Evolutionary conservation across 371 early-diverging fungal genomes (phyloP).

Genomic region (Syncephalis plumigaleata): DNA sequence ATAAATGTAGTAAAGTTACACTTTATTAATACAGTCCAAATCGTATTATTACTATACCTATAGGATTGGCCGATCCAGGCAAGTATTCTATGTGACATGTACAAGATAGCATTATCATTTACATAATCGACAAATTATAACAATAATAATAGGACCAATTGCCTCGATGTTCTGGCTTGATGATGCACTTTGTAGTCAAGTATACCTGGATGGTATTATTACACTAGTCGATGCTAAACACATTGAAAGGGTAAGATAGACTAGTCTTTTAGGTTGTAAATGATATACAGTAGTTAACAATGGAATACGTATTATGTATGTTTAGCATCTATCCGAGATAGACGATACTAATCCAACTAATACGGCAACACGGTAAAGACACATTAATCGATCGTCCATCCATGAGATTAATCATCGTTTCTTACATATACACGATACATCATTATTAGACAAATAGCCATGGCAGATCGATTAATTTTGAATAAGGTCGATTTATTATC

Average conservation of each 20-base stretch:
- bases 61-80: slow-evolving; percentile 65
- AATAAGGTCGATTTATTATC: slow-evolving; percentile 81
- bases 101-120: background rate
- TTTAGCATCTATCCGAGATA: slow-evolving; percentile 27
- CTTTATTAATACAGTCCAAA: background rate
- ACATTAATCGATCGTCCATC: too few species aligned
- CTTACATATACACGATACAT: slow-evolving; percentile 9
- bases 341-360: slow-evolving; percentile 38
- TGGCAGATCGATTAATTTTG: slow-evolving; percentile 84
- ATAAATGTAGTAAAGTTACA: too few species aligned
- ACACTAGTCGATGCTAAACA: slow-evolving; percentile 86
- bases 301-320: too few species aligned
- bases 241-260: slow-evolving; percentile 39
- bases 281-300: background rate
- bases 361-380: slow-evolving; percentile 41
- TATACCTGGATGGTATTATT: slow-evolving; percentile 85
- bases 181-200: slow-evolving; percentile 71
- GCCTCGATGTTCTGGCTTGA: slow-evolving; percentile 96
- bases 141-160: slow-evolving; percentile 53
- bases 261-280: too few species aligned
- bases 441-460: slow-evolving; percentile 72
- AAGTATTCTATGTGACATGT: background rate
- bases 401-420: too few species aligned
- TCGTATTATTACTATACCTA: background rate
- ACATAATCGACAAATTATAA: too few species aligned